Evolutionary conservation across 768 basidiomycete species (phyloP), one percentile per base, ranked within the genome.

Genomic region (Tricholoma sp.): DNA sequence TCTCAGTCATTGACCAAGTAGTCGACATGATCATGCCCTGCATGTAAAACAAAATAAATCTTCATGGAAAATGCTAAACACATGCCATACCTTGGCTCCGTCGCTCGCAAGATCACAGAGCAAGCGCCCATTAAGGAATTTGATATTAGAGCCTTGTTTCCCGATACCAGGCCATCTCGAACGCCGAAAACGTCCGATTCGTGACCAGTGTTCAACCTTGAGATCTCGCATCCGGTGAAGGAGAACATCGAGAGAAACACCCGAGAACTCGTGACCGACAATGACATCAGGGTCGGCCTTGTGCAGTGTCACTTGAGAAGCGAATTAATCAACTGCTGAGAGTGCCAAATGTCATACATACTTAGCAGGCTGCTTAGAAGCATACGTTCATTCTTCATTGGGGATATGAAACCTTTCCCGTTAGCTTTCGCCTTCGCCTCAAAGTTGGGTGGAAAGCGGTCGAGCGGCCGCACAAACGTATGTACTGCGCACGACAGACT

Each of bases 1-100:
- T 98, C 71, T 99, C 97, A 8, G 92, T 93, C 54, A 98, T 74
- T 2, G 95, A 96, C 97, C 97, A 99, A 1, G 97, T 98, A 4
- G 94, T 98, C 3, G 97, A 98, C 0, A 87, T 74, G 68, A 99
- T 98, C 93, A 98, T 96, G 19, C 90, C 87, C 94, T 96, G 64
- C 18, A 16, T 27, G 43, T 35, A 45, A 57, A 35, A 24, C 52
- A 41, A 43, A 8, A 4, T 51, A 3, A 54, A 19, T 56, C 22
- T 39, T 11, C 10, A 53, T 21, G 6, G 32, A 12, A 2, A 45
- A 45, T 14, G 16, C 46, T 52, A 27, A 32, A 2, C 27, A 31
- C 27, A 41, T 32, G 1, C 56, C 80, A 1, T 63, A 92, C 94
- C 78, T 94, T 97, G 12, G 92, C 93, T 31, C 91, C 92, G 62